Base-by-base conservation (phyloP, 2,329 filamentous ascomycete species). In the Ascochyta rabiei region DNA sequence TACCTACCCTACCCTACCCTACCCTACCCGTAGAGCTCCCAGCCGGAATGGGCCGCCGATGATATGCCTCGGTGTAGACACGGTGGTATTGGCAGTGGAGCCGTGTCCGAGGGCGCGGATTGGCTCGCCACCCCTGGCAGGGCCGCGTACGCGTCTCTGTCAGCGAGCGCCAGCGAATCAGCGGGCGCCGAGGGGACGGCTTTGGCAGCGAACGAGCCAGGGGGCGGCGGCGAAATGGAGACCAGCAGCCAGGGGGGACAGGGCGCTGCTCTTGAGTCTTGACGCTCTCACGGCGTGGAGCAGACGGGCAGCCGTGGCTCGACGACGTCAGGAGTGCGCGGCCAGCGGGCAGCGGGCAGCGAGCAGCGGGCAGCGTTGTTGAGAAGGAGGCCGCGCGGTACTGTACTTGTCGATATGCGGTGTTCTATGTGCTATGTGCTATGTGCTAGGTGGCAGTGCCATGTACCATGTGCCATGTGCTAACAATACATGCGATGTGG, bases 301-400 rank as follows among this genome's bases (percentile, higher is more conserved):
- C 43, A 33, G 37, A 46, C 40, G 35, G 37, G 35, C 33, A 33
- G 33, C 38, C 26, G n/a, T n/a, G n/a, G n/a, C n/a, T n/a, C n/a
- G n/a, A n/a, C n/a, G n/a, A n/a, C 41, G 52, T 46, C 48, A 57
- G 45, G 23, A 30, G 26, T 35, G 38, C 19, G 51, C 51, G 43
- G 23, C 24, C 28, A 34, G 21, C 47, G 9, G 47, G 41, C 38
- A 33, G 15, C 23, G 23, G 30, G n/a, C n/a, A n/a, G n/a, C 39
- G 24, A 5, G 24, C 35, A 44, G 35, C 28, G 10, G 47, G 44
- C 30, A 38, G 47, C 26, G 53, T 59, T 59, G 61, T 63, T 63
- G 61, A 57, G 61, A 51, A 54, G 45, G 58, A 51, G 53, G 56
- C 50, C 47, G 42, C 57, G 61, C 56, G 44, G 51, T 57, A 51